A percentile compares a stretch with the other conserved stretches of the same genome.
phyloP scores from a whole-genome alignment of 2,329 filamentous ascomycete genomes.

The Nemania diffusa region DNA sequence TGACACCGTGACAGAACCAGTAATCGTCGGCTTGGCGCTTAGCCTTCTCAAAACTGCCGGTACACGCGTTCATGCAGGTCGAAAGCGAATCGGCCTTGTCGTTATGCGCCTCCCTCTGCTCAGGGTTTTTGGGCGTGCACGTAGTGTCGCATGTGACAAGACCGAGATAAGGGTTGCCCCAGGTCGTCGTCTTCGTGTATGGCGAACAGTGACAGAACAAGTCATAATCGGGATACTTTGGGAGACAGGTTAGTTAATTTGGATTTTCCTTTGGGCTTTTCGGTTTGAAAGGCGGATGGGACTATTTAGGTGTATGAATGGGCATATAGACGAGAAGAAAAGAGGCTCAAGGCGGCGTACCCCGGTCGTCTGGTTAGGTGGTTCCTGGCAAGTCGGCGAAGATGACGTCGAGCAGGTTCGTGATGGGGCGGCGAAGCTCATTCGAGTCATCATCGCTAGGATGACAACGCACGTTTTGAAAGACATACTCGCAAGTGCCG shows the following conservation, averaged over 20 bases:
- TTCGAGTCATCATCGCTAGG: conserved; percentile 22
- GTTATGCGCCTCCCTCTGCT: conserved; percentile 36
- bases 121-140: conserved; percentile 36
- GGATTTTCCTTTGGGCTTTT: not conserved
- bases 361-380: conserved; percentile 28
- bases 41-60: conserved; percentile 41
- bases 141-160: conserved; percentile 42
- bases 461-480: conserved; percentile 8
- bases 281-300: not conserved
- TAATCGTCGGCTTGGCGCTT: conserved; percentile 35
- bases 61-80: conserved; percentile 41
- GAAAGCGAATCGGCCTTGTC: conserved; percentile 36
- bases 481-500: conserved; percentile 13
- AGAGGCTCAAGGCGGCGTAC: conserved; percentile 10
- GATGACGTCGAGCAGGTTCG: conserved; percentile 11
- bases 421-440: conserved; percentile 12
- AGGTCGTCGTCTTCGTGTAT: conserved; percentile 35
- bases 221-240: conserved; percentile 43
- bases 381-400: conserved; percentile 24
- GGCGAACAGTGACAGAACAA: conserved; percentile 40
- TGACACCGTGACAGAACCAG: conserved; percentile 46
- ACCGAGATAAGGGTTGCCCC: conserved; percentile 43
- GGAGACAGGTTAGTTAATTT: not conserved
- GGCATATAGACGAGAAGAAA: not conserved
- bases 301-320: not conserved